Conservation (phyloP, 352 stramenopile genomes). For the Phytopythium oedochilum region DNA sequence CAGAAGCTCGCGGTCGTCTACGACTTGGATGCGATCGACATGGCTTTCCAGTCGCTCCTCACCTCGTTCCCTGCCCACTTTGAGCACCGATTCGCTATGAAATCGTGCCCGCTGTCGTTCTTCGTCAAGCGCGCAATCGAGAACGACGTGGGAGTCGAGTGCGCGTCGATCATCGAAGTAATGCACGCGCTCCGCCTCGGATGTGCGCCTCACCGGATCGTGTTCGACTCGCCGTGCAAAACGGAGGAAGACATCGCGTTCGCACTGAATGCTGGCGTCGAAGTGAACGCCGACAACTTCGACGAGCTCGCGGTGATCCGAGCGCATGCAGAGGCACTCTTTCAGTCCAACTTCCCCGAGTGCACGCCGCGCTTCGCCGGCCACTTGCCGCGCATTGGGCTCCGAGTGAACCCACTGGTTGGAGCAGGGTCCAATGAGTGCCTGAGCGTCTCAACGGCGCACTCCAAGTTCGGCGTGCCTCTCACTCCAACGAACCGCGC, state of each 20-base stretch:
- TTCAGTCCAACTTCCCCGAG: slow-evolving; percentile 75
- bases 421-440: slow-evolving; percentile 82
- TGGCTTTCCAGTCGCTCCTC: slow-evolving; percentile 72
- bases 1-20: slow-evolving; percentile 76
- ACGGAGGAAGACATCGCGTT: slow-evolving; percentile 85
- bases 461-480: slow-evolving; percentile 91
- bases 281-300: slow-evolving; percentile 91
- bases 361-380: slow-evolving; percentile 51
- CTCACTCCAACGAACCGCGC: slow-evolving; percentile 49
- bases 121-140: slow-evolving; percentile 78
- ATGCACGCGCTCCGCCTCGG: slow-evolving; percentile 71
- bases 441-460: slow-evolving; percentile 84
- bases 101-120: slow-evolving; percentile 86
- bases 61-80: slow-evolving; percentile 84
- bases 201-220: slow-evolving; percentile 69
- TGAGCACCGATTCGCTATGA: slow-evolving; percentile 87
- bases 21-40: slow-evolving; percentile 83
- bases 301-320: slow-evolving; percentile 85
- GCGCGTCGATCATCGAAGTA: slow-evolving; percentile 81
- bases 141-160: slow-evolving; percentile 75
- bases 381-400: slow-evolving; percentile 74
- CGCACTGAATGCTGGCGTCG: slow-evolving; percentile 76
- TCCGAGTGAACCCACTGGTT: slow-evolving; percentile 91
- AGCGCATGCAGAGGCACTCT: slow-evolving; percentile 82
- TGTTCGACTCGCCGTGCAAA: slow-evolving; percentile 93